Percentiles rank a stretch among this genome's conserved stretches.
These are phyloP conservation scores for Acorus gramineus DNA, from an alignment of 106 monocot species.

Conservation along the genomic window DNA sequence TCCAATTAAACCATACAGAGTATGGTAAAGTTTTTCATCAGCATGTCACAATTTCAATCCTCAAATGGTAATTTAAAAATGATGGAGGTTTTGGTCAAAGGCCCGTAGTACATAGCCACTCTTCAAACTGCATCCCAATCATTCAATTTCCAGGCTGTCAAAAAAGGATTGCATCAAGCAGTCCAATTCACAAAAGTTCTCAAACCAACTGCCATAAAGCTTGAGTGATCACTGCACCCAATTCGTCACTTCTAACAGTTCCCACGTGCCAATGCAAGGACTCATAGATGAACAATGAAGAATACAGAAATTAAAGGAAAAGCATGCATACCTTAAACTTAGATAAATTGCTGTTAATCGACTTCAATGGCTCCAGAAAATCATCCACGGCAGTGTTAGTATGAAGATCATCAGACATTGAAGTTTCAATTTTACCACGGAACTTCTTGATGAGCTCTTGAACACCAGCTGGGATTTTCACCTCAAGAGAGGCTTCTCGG, in stretches of 20 bases:
- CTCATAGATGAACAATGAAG: constrained; percentile 1
- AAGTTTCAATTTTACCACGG: constrained; percentile 34
- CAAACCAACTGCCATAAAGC: too few relatives aligned
- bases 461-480: constrained; percentile 33
- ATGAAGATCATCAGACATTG: constrained; percentile 91
- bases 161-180: too few relatives aligned
- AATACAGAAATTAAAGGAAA: background rate
- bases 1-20: background rate
- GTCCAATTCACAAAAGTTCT: too few relatives aligned
- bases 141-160: too few relatives aligned
- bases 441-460: constrained; percentile 50
- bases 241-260: too few relatives aligned
- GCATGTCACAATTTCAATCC: too few relatives aligned
- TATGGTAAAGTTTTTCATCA: background rate
- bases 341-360: constrained; percentile 64
- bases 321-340: constrained; percentile 57
- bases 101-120: too few relatives aligned
- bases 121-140: too few relatives aligned
- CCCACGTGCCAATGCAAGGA: background rate
- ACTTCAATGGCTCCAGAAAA: constrained; percentile 60
- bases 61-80: too few relatives aligned
- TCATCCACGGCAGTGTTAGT: constrained; percentile 69
- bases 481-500: constrained; percentile 26
- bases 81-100: too few relatives aligned
- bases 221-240: too few relatives aligned